Evolutionary conservation across 2,329 filamentous ascomycete species (phyloP), one percentile per base, ranked within the genome.

Genomic region (Cyphellophora attinorum): DNA sequence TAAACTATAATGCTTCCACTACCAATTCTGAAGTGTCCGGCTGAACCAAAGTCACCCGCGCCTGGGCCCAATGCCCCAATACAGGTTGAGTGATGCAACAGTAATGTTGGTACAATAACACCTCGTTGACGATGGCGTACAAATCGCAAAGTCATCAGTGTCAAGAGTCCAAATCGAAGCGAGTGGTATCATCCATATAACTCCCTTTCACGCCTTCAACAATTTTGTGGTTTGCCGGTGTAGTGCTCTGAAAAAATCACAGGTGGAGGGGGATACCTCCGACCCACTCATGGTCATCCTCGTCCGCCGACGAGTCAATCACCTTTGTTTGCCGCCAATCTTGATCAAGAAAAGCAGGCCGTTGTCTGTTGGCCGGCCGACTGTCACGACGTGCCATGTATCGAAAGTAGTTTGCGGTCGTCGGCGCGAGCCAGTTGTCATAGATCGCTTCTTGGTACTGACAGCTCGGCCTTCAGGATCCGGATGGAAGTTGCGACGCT

Each of bases 271-370:
- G 78, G 15, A 14, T 18, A 65, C 83, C 85, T 69, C 86, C 86
- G 77, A 94, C 85, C 80, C 89, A 93, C 76, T 93, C 86, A 68
- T 88, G 65, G 55, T 89, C 82, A 55, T 79, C 79, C 58, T 84
- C 50, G 29, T 53, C 51, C 28, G 53, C 48, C 27, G 45, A 41
- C 37, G 54, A 59, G 49, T 49, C 52, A 41, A 46, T 49, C 27
- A 42, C 49, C 48, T 40, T 41, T 45, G 52, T 47, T 50, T 54
- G 41, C 34, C 69, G 74, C 58, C 69, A 65, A 41, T 63, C 61
- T 41, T 60, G 61, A 41, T 58, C 52, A 42, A 64, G 50, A 44
- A 62, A 60, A 11, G 56, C 50, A 30, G 59, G 58, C 18, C 58
- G 47, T 23, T 40, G 41, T 37, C 45, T 59, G 19, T 53, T 55